Conservation (phyloP, 257 asterid species). For the Solanum acaule region DNA sequence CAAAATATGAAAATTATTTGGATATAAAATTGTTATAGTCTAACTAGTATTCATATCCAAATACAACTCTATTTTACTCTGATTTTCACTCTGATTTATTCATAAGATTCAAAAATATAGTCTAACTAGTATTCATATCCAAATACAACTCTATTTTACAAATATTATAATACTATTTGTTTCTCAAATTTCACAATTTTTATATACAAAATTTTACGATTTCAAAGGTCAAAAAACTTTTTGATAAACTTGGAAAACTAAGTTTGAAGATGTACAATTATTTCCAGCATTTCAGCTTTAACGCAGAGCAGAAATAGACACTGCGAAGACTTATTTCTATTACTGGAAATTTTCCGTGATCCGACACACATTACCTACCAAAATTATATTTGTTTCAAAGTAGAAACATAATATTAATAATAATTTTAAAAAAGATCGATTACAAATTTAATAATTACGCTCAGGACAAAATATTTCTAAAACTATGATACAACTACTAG, state of each 20-base stretch:
- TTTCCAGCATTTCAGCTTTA: neutral
- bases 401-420: neutral
- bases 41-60: no score
- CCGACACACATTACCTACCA: neutral
- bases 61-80: no score
- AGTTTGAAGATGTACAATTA: neutral
- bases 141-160: neutral
- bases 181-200: neutral
- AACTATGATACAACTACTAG: neutral
- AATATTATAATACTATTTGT: neutral
- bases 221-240: neutral
- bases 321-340: neutral
- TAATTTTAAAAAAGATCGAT: neutral
- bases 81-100: neutral
- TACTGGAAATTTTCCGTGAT: neutral
- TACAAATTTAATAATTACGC: neutral
- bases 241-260: neutral
- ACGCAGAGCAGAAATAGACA: neutral
- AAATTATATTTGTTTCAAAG: neutral
- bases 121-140: neutral
- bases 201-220: neutral
- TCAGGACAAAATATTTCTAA: neutral
- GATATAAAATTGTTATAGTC: no score
- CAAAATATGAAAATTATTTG: no score
- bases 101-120: neutral